A percentile compares a stretch with the other conserved stretches of the same genome.
Evolutionary conservation across 352 stramenopile genomes (phyloP).

Genomic region (Albugo candida): DNA sequence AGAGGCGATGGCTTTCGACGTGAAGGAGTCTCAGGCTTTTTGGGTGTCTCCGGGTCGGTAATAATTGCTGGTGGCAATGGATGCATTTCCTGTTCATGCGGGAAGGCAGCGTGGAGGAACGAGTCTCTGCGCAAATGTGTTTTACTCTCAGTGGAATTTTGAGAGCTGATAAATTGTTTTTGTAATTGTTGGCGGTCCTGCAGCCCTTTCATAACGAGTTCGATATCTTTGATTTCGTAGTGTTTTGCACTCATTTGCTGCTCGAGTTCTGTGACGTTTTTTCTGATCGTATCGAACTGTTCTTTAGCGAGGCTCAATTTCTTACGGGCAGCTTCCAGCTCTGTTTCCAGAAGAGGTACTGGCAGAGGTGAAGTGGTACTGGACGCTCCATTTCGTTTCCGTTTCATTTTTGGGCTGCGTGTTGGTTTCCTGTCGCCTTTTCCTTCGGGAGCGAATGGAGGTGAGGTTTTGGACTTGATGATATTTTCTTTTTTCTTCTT

Average conservation of each 20-base stretch:
- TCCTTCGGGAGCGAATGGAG: no score
- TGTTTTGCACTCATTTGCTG: conserved; percentile 26
- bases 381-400: no score
- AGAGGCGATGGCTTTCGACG: no score
- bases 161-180: conserved; percentile 10
- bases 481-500: no score
- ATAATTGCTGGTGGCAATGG: conserved; percentile 2
- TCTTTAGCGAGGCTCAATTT: conserved; percentile 23
- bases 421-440: no score
- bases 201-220: conserved; percentile 38
- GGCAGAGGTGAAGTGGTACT: no score
- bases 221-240: conserved; percentile 43
- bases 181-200: conserved; percentile 30
- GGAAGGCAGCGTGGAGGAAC: neutral
- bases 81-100: neutral
- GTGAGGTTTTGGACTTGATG: no score
- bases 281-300: conserved; percentile 20
- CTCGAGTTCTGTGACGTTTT: conserved; percentile 16
- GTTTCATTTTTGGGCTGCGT: no score
- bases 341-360: conserved; percentile 7
- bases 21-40: neutral
- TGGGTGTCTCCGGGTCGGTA: conserved; percentile 5
- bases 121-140: conserved; percentile 1
- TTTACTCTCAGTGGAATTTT: neutral
- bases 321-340: conserved; percentile 21